Base-by-base conservation (phyloP, 1,284 basidiomycete genomes). In the Cryptococcus sp. region DNA sequence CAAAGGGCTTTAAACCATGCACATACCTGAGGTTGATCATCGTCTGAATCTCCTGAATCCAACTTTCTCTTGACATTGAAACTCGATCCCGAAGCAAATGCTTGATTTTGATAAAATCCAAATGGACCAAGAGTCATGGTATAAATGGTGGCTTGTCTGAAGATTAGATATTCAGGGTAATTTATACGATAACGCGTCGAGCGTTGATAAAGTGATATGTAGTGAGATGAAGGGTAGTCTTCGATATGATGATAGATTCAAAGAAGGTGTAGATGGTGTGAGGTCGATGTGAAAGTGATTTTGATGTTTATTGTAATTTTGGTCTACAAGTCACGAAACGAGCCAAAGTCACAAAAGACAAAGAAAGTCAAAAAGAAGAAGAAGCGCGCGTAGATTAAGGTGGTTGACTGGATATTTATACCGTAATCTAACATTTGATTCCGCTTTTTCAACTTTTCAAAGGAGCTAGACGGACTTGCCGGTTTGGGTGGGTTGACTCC, bases 61-160 rank as follows among this genome's bases (percentile, higher is more conserved):
- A 62, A 55, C 62, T 75, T 75, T 31, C 73, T 65, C 67, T 75
- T 75, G 30, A 64, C 56, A 50, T 68, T 71, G 57, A 68, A 62
- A 47, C 59, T 58, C 33, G 68, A 68, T 14, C 59, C 59, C 31
- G 63, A 62, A 8, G 63, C 56, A 44, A 63, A 51, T 44, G 60
- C 50, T 41, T 44, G 43, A 8, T 46, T 38, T 49, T 43, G 52
- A 55, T 49, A 59, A 46, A 55, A 37, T 49, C 52, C 52, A 55
- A 58, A 63, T n/a, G 58, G 52, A 23, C 58, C 52, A 37, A 60
- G 59, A 15, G 64, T 62, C 65, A 67, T 69, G 44, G 23, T 13
- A 23, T 8, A 35, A 49, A 6, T 36, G 48, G 48, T 49, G 5
- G 35, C 4, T 34, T 36, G 48, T 15, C 33, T 34, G 46, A 14